phyloP scores from a whole-genome alignment of 1,284 basidiomycete species.

The Marasmius oreades region DNA sequence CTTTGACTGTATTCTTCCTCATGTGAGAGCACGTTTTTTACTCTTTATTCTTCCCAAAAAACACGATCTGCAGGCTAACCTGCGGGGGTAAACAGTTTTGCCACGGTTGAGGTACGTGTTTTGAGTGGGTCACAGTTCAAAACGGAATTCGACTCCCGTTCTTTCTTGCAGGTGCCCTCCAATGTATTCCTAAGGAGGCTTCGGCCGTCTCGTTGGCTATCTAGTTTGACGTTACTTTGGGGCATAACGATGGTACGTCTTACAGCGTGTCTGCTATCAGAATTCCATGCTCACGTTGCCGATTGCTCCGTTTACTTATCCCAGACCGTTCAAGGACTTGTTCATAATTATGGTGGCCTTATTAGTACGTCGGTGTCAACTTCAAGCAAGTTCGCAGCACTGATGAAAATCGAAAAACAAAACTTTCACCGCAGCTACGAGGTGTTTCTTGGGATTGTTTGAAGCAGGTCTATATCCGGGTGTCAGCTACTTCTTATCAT shows the following conservation, averaged over 20 bases:
- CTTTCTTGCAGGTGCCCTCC: slow-evolving; percentile 62
- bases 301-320: too few relatives aligned
- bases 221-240: slow-evolving; percentile 61
- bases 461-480: slow-evolving; percentile 75
- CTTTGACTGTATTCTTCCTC: slow-evolving; percentile 58
- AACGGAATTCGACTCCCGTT: background rate
- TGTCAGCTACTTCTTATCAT: slow-evolving; percentile 69
- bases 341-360: slow-evolving; percentile 60
- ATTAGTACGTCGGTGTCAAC: slow-evolving; percentile 44
- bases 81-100: slow-evolving; percentile 40
- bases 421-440: slow-evolving; percentile 45
- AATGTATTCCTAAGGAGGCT: slow-evolving; percentile 65
- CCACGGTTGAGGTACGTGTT: slow-evolving; percentile 52
- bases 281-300: too few relatives aligned
- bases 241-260: slow-evolving; percentile 63
- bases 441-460: slow-evolving; percentile 64
- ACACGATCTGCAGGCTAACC: background rate
- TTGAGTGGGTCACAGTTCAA: background rate
- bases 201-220: slow-evolving; percentile 56
- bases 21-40: slow-evolving; percentile 51
- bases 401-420: too few relatives aligned
- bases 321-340: slow-evolving; percentile 68
- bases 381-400: background rate
- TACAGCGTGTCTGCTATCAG: slow-evolving; percentile 9
- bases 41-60: background rate